Percentiles rank a stretch among this genome's conserved stretches.
Conservation (phyloP, 805 yeast genomes). For the Wickerhamomyces chambardii region DNA sequence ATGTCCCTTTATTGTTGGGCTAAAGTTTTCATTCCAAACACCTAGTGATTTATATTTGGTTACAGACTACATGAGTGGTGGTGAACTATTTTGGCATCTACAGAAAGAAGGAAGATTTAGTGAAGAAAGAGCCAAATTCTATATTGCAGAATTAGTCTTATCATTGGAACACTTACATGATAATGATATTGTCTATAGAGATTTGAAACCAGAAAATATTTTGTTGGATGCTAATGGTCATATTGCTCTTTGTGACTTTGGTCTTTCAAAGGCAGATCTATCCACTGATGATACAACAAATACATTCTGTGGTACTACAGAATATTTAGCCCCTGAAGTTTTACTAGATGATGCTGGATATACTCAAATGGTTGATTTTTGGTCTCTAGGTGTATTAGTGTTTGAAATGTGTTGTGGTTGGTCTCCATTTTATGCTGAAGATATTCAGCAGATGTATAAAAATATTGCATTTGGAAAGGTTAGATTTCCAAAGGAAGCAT, state of each 20-base stretch:
- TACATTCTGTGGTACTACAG: constrained; percentile 98
- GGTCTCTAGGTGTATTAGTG: constrained; percentile 95
- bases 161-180: constrained; percentile 94
- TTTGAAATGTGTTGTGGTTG: constrained; percentile 99
- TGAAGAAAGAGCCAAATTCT: constrained; percentile 93
- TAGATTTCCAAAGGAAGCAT: constrained; percentile 91
- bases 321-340: constrained; percentile 95
- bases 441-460: constrained; percentile 97
- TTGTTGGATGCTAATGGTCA: constrained; percentile 95
- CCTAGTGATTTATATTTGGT: constrained; percentile 87
- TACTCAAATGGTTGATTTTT: constrained; percentile 97
- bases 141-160: constrained; percentile 89
- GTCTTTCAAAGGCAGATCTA: constrained; percentile 88
- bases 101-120: constrained; percentile 93
- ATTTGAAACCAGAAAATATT: constrained; percentile 94
- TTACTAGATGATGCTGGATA: constrained; percentile 92
- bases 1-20: constrained; percentile 90
- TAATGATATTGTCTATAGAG: constrained; percentile 93
- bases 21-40: constrained; percentile 95
- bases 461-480: constrained; percentile 98
- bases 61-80: constrained; percentile 97
- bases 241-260: constrained; percentile 95
- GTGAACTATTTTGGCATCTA: constrained; percentile 93
- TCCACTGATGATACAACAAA: constrained; percentile 81
- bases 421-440: constrained; percentile 98